Evolutionary conservation across 164 flowering plant genomes (phyloP).

Genomic region (Tinospora cordifolia): DNA sequence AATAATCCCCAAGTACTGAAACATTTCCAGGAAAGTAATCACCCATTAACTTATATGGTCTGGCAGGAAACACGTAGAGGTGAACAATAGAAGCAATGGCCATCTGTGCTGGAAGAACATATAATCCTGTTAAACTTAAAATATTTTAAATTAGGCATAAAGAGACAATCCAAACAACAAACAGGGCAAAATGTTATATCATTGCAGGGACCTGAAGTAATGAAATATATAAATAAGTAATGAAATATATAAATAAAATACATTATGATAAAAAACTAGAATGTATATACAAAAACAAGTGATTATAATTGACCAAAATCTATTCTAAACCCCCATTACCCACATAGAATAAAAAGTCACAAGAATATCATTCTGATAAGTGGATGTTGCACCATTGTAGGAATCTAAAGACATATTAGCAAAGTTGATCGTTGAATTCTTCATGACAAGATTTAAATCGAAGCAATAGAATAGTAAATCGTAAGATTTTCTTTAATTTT

Average conservation of each 20-base stretch:
- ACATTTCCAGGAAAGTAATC: constrained; percentile 60
- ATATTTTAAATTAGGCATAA: not conserved
- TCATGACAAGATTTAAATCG: too few relatives aligned
- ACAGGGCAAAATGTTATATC: not conserved
- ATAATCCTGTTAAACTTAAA: constrained; percentile 32
- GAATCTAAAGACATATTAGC: too few relatives aligned
- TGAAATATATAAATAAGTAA: too few relatives aligned
- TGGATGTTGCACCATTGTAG: too few relatives aligned
- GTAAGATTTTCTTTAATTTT: too few relatives aligned
- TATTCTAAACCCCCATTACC: not conserved
- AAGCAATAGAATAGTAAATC: too few relatives aligned
- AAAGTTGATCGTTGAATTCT: too few relatives aligned
- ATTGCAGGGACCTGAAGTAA: not conserved
- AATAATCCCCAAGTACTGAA: constrained; percentile 90
- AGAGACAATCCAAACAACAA: not conserved
- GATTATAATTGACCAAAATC: not conserved
- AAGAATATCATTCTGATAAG: too few relatives aligned
- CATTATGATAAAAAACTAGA: not conserved
- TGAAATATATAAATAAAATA: not conserved
- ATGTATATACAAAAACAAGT: not conserved
- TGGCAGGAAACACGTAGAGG: constrained; percentile 87
- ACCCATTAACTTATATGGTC: constrained; percentile 84
- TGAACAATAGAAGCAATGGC: constrained; percentile 88
- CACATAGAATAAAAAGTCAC: not conserved
- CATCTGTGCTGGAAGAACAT: constrained; percentile 92